Evolutionary conservation across 2,329 filamentous ascomycete genomes (phyloP).

Genomic region (Fusarium piperis): DNA sequence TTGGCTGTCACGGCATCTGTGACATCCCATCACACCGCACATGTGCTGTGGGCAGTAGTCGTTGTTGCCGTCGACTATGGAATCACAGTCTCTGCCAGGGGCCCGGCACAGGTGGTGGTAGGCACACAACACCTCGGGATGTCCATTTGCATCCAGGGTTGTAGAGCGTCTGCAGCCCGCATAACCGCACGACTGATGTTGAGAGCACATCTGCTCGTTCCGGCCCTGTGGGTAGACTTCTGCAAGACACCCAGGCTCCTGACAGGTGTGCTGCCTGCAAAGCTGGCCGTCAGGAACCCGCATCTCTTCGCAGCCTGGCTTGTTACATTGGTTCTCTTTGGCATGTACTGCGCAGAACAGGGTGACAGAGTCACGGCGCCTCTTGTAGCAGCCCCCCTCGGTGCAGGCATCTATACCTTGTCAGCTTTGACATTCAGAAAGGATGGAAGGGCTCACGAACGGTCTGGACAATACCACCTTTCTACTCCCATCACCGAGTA

Average conservation of each 20-base stretch:
- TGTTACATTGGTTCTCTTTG: background rate
- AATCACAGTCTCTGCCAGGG: constrained; percentile 5
- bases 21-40: constrained; percentile 14
- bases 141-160: background rate
- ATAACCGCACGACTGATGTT: constrained; percentile 27
- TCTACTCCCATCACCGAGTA: background rate
- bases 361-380: background rate
- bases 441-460: background rate
- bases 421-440: background rate
- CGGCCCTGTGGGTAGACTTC: background rate
- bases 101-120: constrained; percentile 22
- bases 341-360: constrained; percentile 15
- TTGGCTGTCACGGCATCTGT: constrained; percentile 2
- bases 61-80: background rate
- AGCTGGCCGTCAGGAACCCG: background rate
- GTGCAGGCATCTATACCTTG: constrained; percentile 4
- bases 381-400: constrained; percentile 1
- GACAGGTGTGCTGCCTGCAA: constrained; percentile 19
- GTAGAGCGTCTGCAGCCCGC: constrained; percentile 4
- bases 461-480: constrained; percentile 14
- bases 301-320: background rate
- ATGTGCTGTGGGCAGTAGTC: constrained; percentile 22
- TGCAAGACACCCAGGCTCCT: background rate
- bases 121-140: constrained; percentile 8
- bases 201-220: background rate